Percentiles rank a stretch among this genome's conserved stretches.
Evolutionary conservation across 164 flowering plant species (phyloP).

Genomic region (Liquidambar formosana): DNA sequence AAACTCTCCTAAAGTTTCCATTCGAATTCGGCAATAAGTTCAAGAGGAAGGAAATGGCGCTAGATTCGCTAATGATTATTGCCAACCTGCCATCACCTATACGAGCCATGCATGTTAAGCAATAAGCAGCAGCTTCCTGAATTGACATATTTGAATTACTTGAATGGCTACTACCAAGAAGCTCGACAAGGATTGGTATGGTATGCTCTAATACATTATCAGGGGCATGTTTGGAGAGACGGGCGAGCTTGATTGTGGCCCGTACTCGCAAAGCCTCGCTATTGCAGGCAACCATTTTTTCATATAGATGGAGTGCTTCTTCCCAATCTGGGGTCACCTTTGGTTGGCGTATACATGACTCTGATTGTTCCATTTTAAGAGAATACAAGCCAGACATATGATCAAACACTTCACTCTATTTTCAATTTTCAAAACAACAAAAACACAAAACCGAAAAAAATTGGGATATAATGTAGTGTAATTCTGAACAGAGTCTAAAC

Average conservation of each 20-base stretch:
- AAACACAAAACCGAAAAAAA: too few relatives aligned
- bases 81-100: conserved; percentile 35
- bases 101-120: conserved; percentile 36
- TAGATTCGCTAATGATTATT: conserved; percentile 32
- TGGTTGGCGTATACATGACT: too few relatives aligned
- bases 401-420: too few relatives aligned
- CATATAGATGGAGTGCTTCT: conserved; percentile 25
- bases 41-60: conserved; percentile 26
- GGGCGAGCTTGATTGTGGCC: conserved; percentile 41
- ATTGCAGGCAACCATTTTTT: conserved; percentile 24
- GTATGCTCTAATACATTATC: conserved; percentile 29
- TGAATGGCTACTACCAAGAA: conserved; percentile 23
- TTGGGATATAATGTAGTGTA: too few relatives aligned
- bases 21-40: conserved; percentile 37
- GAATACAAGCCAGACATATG: too few relatives aligned
- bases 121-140: conserved; percentile 40
- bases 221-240: conserved; percentile 37
- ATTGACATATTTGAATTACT: conserved; percentile 14
- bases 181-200: conserved; percentile 37
- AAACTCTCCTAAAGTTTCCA: conserved; percentile 21
- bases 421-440: too few relatives aligned
- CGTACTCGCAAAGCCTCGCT: conserved; percentile 28
- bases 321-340: conserved; percentile 33
- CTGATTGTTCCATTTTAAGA: too few relatives aligned
- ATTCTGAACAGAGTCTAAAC: too few relatives aligned